phyloP scores from a whole-genome alignment of 2,329 filamentous ascomycete species.

The Fusarium napiforme region DNA sequence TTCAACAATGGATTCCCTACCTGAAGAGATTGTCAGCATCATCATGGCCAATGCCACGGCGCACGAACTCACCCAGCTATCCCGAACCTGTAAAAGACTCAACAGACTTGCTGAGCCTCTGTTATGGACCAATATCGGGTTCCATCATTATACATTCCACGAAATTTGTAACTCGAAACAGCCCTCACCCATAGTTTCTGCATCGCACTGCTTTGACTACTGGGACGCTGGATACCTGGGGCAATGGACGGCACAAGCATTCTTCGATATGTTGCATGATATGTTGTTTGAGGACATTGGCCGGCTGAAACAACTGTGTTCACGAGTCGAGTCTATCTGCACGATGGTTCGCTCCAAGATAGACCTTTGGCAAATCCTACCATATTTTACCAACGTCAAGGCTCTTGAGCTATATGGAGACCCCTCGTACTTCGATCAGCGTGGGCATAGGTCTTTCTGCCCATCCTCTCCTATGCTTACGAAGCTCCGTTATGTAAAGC shows the following conservation, averaged over 20 bases:
- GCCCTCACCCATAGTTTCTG: not conserved
- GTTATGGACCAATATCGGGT: not conserved
- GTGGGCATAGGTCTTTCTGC: not conserved
- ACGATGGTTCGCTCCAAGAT: not conserved
- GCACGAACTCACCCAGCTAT: not conserved
- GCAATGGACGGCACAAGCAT: not conserved
- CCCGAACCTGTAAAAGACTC: not conserved
- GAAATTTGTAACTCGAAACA: not conserved
- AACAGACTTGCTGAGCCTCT: not conserved
- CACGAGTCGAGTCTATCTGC: not conserved
- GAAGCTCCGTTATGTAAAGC: not conserved
- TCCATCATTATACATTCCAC: not conserved
- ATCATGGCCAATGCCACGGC: not conserved
- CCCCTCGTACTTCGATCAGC: too few relatives aligned
- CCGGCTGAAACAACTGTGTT: not conserved
- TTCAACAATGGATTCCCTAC: not conserved
- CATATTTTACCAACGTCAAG: not conserved
- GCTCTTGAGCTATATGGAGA: not conserved
- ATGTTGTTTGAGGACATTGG: not conserved
- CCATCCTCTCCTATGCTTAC: not conserved
- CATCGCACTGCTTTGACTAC: not conserved
- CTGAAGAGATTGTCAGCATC: not conserved
- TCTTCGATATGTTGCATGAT: not conserved
- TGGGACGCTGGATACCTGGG: not conserved
- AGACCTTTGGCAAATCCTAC: not conserved